Evolutionary conservation across 768 basidiomycete genomes (phyloP), one percentile per base, ranked within the genome.

Genomic region (Lactarius sp.): DNA sequence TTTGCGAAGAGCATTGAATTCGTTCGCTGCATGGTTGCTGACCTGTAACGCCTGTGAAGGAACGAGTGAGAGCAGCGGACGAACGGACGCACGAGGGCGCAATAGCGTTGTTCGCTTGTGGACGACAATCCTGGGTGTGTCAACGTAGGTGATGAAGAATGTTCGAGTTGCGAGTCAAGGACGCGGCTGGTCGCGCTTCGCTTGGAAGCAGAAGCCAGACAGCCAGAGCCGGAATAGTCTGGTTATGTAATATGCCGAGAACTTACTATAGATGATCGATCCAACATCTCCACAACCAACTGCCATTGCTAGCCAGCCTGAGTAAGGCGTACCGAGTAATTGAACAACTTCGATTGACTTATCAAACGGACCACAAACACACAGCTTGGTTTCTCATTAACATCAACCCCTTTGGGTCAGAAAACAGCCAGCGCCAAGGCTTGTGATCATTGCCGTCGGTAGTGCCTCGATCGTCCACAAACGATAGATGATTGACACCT

Each of bases 1-100:
- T 94, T 96, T 53, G 92, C 92, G 69, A 92, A 93, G 49, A 93
- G 78, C 87, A 84, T 83, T 42, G 78, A 74, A 50, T 79, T 78
- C 54, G 74, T 68, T 51, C 67, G 67, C 44, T 68, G 67, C 67
- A 68, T 68, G 59, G 10, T 50, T 22, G 36, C 27, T 27, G 34
- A 56, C 39, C 31, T 34, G 20, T 49, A 41, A 34, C 9, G 37
- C 49, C 36, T 9, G 50, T 16, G 20, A 41, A 44, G 27, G 31
- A 54, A 53, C 18, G 10, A 20, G 8, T 3, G 10, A 50, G 7
- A 47, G 16, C 1, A 33, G 44, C 41, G 18, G 22, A 37, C 41
- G 27, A 6, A 54, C 37, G 34, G 49, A 0, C 56, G 51, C 36
- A 10, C 37, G 12, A n/a, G 22, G 4, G 7, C 27, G 3, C 22